These are phyloP conservation scores for Penicillium paradoxum DNA, from an alignment of 495 filamentous ascomycete species.

Conservation along the genomic window DNA sequence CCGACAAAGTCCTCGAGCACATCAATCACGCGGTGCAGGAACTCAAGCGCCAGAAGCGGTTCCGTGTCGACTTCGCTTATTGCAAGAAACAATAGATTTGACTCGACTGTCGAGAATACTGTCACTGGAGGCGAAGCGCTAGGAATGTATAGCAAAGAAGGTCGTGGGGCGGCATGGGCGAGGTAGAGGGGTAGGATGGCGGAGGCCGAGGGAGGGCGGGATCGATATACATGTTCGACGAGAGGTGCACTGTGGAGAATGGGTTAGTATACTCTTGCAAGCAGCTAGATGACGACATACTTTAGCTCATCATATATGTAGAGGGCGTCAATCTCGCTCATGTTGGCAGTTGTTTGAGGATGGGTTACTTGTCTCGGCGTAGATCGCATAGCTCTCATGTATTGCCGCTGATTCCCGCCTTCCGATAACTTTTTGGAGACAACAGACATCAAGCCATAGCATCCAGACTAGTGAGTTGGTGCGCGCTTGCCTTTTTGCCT, in stretches of 20 bases:
- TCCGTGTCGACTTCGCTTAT: constrained; percentile 80
- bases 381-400: constrained; percentile 24
- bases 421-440: constrained; percentile 17
- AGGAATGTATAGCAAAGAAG: constrained; percentile 79
- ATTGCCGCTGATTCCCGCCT: constrained; percentile 39
- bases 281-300: constrained; percentile 41
- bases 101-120: constrained; percentile 80
- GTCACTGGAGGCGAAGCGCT: constrained; percentile 81
- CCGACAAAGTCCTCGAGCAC: constrained; percentile 93
- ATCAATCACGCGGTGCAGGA: constrained; percentile 90
- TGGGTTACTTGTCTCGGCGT: constrained; percentile 1
- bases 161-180: constrained; percentile 73
- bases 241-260: constrained; percentile 48
- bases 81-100: constrained; percentile 80
- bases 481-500: constrained; percentile 2
- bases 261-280: constrained; percentile 6
- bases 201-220: constrained; percentile 69
- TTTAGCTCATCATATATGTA: constrained; percentile 95
- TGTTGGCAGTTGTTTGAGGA: constrained; percentile 32
- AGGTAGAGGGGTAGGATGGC: constrained; percentile 83
- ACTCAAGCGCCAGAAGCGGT: constrained; percentile 91
- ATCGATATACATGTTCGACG: constrained; percentile 65
- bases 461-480: not conserved
- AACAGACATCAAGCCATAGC: not conserved
- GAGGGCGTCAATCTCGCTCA: constrained; percentile 89